Conservation (phyloP, 306 rosid species). For the Dryas alaskensis region DNA sequence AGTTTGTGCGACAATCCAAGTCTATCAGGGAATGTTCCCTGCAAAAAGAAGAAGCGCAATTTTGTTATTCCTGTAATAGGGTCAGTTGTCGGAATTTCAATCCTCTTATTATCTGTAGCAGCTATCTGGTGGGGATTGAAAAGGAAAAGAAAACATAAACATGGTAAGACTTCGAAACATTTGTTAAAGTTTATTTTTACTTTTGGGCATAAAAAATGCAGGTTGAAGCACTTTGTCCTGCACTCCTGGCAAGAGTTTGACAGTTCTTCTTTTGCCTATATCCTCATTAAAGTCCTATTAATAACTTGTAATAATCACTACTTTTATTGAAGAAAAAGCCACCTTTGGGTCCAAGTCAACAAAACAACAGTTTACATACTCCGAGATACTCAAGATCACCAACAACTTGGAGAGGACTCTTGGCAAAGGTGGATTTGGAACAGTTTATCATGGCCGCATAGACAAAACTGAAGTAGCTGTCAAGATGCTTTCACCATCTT, state of each 20-base stretch:
- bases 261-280: no score
- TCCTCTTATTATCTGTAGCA: conserved; percentile 15
- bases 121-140: conserved; percentile 14
- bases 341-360: conserved; percentile 5
- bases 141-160: conserved; percentile 18
- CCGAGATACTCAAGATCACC: conserved; percentile 42
- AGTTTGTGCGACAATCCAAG: conserved; percentile 35
- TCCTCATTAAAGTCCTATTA: no score
- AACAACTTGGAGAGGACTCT: conserved; percentile 34
- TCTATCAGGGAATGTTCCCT: conserved; percentile 32
- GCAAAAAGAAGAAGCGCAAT: conserved; percentile 18
- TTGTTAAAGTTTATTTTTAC: no score
- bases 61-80: conserved; percentile 40
- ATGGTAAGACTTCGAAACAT: no score
- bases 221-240: no score
- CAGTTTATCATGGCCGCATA: conserved; percentile 43
- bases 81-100: conserved; percentile 39
- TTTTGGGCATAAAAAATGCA: no score
- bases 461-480: conserved; percentile 51
- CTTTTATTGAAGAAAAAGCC: not conserved
- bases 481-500: conserved; percentile 39
- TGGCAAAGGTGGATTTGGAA: conserved; percentile 59
- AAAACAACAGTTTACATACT: conserved; percentile 33
- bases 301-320: no score
- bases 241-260: no score